Evolutionary conservation across 768 basidiomycete species (phyloP), one percentile per base, ranked within the genome.

Genomic region (Tricholomella constricta): DNA sequence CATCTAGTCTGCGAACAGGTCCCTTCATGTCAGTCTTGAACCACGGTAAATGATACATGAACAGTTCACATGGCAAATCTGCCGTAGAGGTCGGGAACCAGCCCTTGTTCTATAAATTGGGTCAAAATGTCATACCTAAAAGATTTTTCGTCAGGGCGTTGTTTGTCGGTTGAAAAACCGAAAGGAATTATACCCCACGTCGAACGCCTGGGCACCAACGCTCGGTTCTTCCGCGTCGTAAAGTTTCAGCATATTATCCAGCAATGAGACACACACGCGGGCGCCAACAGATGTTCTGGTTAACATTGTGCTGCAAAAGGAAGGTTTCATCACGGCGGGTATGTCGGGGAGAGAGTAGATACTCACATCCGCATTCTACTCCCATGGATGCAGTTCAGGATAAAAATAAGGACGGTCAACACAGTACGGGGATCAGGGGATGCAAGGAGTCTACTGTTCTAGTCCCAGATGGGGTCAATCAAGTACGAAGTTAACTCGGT

Each of bases 191-290:
- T 61, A 91, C 91, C 87, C 89, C 40, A 91, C 76, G 55, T 91
- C 84, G 63, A 94, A 95, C 17, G 85, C 81, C 52, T 81, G 80
- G 11, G 80, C 85, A 9, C 78, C 84, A 42, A 86, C 82, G 32
- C 74, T 83, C 9, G 78, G 75, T 45, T 89, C 84, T 46, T 85
- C 81, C 4, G 78, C 80, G 34, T 94, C 89, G 59, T 84, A 85
- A 31, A 88, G 74, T 43, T 70, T 70, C n/a, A 85, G 81, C 78
- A 94, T 84, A 47, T 76, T 76, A 64, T 91, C 89, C 12, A 95
- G 71, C 29, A 95, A 69, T 2, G 74, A 71, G 31, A 90, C 74
- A 61, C 86, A 86, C 65, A 93, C 76, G 42, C 85, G 80, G 45
- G 78, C 72, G 36, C 89, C 89, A 41, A 78, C 78, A 51, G 70